Base-by-base conservation (phyloP, 1,284 basidiomycete species). In the Melampsora larici-populina region DNA sequence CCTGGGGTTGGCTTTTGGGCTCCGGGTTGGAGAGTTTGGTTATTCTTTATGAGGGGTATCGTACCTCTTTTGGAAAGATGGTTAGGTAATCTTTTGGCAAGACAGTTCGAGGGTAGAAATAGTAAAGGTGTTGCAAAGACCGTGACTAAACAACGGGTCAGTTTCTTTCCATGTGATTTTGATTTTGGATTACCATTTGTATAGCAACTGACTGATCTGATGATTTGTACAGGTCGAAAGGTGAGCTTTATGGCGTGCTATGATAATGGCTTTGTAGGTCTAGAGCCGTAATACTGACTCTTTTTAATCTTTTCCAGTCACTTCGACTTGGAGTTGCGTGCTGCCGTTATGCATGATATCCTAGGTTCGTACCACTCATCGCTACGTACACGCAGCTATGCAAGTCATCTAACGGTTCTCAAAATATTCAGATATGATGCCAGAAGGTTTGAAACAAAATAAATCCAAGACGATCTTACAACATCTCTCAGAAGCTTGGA, bases 1-100 rank as follows among this genome's bases (percentile, higher is more conserved):
- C 97, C 97, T 72, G 97, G 97, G 84, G 94, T 94, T 82, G 97
- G 97, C 79, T 99, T 99, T 88, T 99, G 97, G 97, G 94, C 95
- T 72, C 97, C 97, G 24, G 97, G 96, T 46, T 99, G 97, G 97
- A 89, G 97, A 72, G 97, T 99, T 8, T 99, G 97, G 97, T 87
- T 99, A 79, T 99, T 99, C 88, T 99, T 99, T 88, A 92, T 99
- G 90, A 90, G 97, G 72, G 97, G 97, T 79, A 98, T 99, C 82
- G 94, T 98, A 0, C 97, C 97, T 17, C 88, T 99, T 8, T 89
- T 99, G 15, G 96, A 99, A 84, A 88, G 95, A 85, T 99, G 97
- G 93, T 89, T 99, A 62, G 95, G 97, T 48, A 99, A 99, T 84
- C 86, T 99, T 81, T 90, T 99, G 70, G 97, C 97, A 58, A 90